These are phyloP conservation scores for Reticulascus tulasneorum DNA, from an alignment of 2,329 filamentous ascomycete genomes.

Conservation along the genomic window DNA sequence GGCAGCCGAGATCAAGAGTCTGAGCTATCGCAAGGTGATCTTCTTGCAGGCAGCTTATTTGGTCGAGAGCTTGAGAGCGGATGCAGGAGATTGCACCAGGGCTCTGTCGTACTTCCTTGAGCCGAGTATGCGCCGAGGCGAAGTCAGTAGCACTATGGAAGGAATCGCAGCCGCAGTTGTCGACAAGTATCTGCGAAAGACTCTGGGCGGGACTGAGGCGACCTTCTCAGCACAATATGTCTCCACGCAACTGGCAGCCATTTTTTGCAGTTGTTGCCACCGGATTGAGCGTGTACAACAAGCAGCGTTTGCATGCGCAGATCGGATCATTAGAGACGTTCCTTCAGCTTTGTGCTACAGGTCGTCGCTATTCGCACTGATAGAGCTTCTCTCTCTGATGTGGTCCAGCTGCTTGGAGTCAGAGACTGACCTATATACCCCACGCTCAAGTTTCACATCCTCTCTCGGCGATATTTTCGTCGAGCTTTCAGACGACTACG, in stretches of 20 bases:
- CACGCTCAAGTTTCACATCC: conserved; percentile 76
- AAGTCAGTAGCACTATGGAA: conserved; percentile 63
- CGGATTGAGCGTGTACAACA: conserved; percentile 88
- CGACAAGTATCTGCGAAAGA: conserved; percentile 73
- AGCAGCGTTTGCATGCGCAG: conserved; percentile 77
- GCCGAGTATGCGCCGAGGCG: conserved; percentile 67
- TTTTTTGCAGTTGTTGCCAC: conserved; percentile 89
- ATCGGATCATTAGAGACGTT: conserved; percentile 77
- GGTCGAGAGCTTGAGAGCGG: conserved; percentile 82
- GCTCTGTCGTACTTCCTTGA: conserved; percentile 93
- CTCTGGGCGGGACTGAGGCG: conserved; percentile 65
- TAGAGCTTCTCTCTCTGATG: conserved; percentile 90
- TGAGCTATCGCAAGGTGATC: conserved; percentile 87
- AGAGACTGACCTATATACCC: conserved; percentile 90
- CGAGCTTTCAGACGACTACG: conserved; percentile 90
- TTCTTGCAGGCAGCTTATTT: conserved; percentile 89
- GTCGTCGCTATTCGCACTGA: conserved; percentile 82
- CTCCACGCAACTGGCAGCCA: conserved; percentile 78
- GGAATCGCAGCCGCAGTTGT: conserved; percentile 65
- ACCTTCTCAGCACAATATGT: conserved; percentile 87
- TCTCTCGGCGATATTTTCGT: conserved; percentile 73
- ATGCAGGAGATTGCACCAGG: conserved; percentile 84
- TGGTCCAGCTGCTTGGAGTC: conserved; percentile 93
- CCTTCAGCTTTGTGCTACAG: conserved; percentile 89
- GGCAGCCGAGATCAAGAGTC: conserved; percentile 70